A percentile compares a stretch with the other conserved stretches of the same genome.
Evolutionary conservation across 805 yeast genomes (phyloP).

Genomic region (Suhomyces prunicola): DNA sequence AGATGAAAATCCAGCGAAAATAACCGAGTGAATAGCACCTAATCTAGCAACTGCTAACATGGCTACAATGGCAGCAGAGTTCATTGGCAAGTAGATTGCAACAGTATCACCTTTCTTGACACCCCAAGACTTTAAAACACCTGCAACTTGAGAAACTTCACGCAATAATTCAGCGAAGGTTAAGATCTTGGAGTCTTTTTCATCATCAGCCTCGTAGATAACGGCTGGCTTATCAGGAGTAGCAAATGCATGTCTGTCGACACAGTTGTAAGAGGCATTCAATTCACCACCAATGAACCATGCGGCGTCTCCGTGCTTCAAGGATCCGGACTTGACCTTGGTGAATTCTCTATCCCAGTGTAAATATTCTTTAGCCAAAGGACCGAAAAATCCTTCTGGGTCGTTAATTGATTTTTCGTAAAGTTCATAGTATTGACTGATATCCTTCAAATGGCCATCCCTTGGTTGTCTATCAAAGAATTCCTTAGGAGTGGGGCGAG

Average conservation of each 20-base stretch:
- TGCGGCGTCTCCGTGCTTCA: constrained; percentile 52
- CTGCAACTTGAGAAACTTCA: constrained; percentile 69
- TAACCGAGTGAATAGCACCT: constrained; percentile 83
- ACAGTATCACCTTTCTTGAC: constrained; percentile 81
- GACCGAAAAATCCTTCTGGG: constrained; percentile 80
- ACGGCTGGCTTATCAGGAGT: constrained; percentile 73
- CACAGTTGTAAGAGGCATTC: constrained; percentile 78
- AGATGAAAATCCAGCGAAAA: constrained; percentile 80
- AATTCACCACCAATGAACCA: constrained; percentile 81
- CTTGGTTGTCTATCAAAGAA: constrained; percentile 60
- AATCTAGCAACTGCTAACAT: constrained; percentile 74
- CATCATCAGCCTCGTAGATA: constrained; percentile 80
- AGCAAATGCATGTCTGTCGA: constrained; percentile 73
- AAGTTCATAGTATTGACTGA: constrained; percentile 66
- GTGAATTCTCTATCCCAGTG: constrained; percentile 79
- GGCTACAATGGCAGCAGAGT: constrained; percentile 73
- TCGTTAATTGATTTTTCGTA: constrained; percentile 73
- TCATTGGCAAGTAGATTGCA: constrained; percentile 85
- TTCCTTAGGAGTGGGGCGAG: constrained; percentile 51
- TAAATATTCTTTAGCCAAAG: constrained; percentile 66
- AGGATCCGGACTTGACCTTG: constrained; percentile 61
- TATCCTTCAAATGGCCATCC: constrained; percentile 53
- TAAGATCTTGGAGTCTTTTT: constrained; percentile 55
- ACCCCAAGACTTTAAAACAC: constrained; percentile 62
- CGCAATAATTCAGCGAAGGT: constrained; percentile 71